Conservation (phyloP, 345 rosid species). For the Brassica napus region DNA sequence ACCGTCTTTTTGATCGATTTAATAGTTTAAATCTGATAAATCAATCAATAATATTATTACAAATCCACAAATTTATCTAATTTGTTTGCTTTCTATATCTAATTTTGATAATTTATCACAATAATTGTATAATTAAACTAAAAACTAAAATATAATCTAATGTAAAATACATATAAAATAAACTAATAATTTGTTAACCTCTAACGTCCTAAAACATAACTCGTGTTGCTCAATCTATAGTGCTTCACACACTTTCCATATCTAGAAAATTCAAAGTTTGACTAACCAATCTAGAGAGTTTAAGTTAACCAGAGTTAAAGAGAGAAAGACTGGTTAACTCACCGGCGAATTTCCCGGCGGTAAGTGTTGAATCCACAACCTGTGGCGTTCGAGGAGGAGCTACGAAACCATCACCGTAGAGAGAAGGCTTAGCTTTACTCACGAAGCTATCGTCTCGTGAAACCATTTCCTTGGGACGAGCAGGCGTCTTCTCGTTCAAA, state of each 20-base stretch:
- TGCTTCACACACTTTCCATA: not conserved
- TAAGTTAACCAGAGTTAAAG: not conserved
- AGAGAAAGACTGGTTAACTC: slow-evolving; percentile 18
- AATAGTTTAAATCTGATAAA: too few relatives aligned
- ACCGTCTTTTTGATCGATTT: too few relatives aligned
- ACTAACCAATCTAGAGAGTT: not conserved
- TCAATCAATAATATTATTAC: too few relatives aligned
- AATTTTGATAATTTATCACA: too few relatives aligned
- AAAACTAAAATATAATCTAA: too few relatives aligned
- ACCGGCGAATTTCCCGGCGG: slow-evolving; percentile 57
- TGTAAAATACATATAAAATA: too few relatives aligned
- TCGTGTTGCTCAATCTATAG: not conserved
- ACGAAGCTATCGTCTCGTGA: slow-evolving; percentile 82
- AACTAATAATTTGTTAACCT: too few relatives aligned
- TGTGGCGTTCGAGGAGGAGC: slow-evolving; percentile 48
- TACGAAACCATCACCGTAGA: slow-evolving; percentile 48
- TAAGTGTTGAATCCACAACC: slow-evolving; percentile 62
- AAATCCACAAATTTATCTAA: too few relatives aligned
- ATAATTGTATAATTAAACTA: too few relatives aligned
- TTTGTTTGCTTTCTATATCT: too few relatives aligned
- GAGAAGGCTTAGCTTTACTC: slow-evolving; percentile 56
- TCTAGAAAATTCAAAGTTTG: slow-evolving; percentile 2
- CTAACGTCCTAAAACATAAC: not conserved
- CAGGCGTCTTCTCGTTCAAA: slow-evolving; percentile 33
- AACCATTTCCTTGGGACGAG: slow-evolving; percentile 49